Base-by-base conservation (phyloP, 257 asterid genomes). In the Ilex asprella region DNA sequence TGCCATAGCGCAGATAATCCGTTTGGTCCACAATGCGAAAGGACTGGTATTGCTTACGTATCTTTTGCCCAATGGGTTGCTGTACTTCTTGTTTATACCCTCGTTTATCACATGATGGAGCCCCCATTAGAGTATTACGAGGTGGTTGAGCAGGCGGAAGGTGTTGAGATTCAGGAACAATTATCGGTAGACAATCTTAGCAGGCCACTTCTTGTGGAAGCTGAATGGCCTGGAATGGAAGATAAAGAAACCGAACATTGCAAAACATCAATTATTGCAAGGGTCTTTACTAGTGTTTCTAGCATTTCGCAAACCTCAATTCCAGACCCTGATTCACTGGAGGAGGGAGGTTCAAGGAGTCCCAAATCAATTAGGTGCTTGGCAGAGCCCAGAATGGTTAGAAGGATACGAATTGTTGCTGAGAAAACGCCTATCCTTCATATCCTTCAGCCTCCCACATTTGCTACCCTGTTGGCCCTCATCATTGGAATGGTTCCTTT, bases 141-240 rank as follows among this genome's bases (percentile, higher is more conserved):
- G 44, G 79, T 71, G 43, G 70, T 78, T 14, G 94, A 82, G 27
- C 27, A 21, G 29, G 93, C 75, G 6, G 75, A 57, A 16, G 79
- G 66, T 5, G n/a, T 10, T 14, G 95, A 88, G 71, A 79, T 82
- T 74, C 88, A 77, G 10, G 95, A 84, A 60, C 76, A 76, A 5
- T 64, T 65, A 31, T 29, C 70, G 2, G 57, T 86, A 0, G 88
- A 81, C 53, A 78, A 91, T 70, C 85, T 82, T 0, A 91, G 98
- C 56, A 67, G 92, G 68, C 96, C 99, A 8, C 95, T 91, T 66
- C 91, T 92, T 9, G 95, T 92, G 35, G 97, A 92, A 76, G 99
- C 99, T 2, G 99, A 92, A 70, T 92, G 99, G 97, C 97, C 99
- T 2, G 99, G 99, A 61, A 89, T 92, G 89, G 94, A 86, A 67